Conservation (phyloP, 2,329 filamentous ascomycete genomes). For the Trichophyton simii region DNA sequence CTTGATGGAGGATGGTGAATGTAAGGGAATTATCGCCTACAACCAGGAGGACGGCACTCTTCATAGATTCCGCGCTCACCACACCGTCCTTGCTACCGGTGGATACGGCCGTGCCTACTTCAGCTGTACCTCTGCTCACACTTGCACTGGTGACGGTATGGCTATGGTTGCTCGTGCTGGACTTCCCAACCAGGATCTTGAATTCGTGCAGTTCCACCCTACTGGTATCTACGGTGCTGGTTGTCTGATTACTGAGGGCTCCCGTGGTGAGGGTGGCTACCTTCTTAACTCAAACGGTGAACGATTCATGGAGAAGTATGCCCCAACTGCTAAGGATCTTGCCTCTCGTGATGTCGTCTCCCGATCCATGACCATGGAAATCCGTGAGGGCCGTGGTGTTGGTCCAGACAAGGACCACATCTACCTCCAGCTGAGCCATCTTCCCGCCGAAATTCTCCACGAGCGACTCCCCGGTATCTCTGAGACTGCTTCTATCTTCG, state of each 20-base stretch:
- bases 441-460: conserved; percentile 81
- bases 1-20: conserved; percentile 95
- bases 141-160: conserved; percentile 97
- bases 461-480: conserved; percentile 97
- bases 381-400: conserved; percentile 92
- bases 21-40: conserved; percentile 91
- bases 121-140: conserved; percentile 94
- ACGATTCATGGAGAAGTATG: conserved; percentile 98
- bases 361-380: conserved; percentile 96
- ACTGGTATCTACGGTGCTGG: conserved; percentile 98
- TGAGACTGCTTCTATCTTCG: conserved; percentile 93
- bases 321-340: conserved; percentile 94
- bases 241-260: conserved; percentile 94
- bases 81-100: conserved; percentile 93
- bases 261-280: conserved; percentile 96
- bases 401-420: conserved; percentile 97
- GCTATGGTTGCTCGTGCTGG: conserved; percentile 97
- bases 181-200: conserved; percentile 96
- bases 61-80: conserved; percentile 90
- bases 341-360: conserved; percentile 93
- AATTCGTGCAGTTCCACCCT: conserved; percentile 99
- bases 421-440: conserved; percentile 91
- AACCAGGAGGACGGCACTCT: conserved; percentile 98
- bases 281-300: conserved; percentile 96
- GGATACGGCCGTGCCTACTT: conserved; percentile 98